phyloP scores from a whole-genome alignment of 2,329 filamentous ascomycete species.

The Ceratocystis huliohia region DNA sequence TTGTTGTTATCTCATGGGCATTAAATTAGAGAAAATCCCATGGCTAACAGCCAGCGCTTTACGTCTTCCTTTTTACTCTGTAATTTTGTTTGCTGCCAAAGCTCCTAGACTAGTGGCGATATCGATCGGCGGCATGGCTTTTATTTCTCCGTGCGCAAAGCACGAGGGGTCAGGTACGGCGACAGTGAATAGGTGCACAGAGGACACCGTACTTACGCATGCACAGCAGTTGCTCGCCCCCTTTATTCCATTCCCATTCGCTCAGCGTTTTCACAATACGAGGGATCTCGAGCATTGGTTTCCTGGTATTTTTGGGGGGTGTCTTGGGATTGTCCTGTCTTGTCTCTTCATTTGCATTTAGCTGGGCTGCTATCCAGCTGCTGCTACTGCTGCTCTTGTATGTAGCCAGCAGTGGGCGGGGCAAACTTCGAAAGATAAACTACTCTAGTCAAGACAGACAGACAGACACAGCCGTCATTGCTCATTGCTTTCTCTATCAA shows the following conservation, averaged over 20 bases:
- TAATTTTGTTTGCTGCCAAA: constrained; percentile 1
- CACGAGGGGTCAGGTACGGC: too few relatives aligned
- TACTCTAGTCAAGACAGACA: neutral
- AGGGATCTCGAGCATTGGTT: neutral
- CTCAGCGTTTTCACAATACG: neutral
- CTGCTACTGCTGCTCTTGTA: too few relatives aligned
- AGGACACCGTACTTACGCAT: neutral
- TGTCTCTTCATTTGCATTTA: neutral
- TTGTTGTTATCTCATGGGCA: neutral
- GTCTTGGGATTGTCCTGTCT: too few relatives aligned
- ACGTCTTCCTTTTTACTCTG: neutral
- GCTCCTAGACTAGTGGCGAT: neutral
- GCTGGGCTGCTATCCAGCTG: neutral
- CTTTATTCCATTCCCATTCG: neutral
- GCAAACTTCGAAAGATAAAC: neutral
- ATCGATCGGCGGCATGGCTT: neutral
- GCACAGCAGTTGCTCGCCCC: neutral
- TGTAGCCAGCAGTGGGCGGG: neutral
- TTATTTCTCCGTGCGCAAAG: neutral
- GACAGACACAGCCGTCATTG: neutral
- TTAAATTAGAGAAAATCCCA: neutral
- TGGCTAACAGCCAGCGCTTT: too few relatives aligned
- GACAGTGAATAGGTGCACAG: neutral
- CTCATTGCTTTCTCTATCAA: neutral
- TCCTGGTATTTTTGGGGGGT: too few relatives aligned